Percentiles rank a stretch among this genome's conserved stretches.
phyloP scores from a whole-genome alignment of 2,329 filamentous ascomycete genomes.

The Elsinoe fawcettii region DNA sequence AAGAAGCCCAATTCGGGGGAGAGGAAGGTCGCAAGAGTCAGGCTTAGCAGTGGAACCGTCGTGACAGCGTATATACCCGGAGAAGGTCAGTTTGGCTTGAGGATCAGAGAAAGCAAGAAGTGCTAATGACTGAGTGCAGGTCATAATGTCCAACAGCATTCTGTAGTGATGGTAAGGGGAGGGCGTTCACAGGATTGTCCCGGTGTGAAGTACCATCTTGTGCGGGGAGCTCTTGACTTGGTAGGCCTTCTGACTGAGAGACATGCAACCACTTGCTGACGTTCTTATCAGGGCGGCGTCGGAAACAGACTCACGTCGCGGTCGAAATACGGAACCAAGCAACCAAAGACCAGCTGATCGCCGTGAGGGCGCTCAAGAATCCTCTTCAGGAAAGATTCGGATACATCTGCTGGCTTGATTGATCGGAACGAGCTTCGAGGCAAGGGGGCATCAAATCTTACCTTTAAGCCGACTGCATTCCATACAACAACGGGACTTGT shows the following conservation, averaged over 20 bases:
- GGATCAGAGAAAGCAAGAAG: background rate
- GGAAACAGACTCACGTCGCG: conserved; percentile 72
- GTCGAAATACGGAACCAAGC: conserved; percentile 98
- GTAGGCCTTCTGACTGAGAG: conserved; percentile 47
- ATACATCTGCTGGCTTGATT: background rate
- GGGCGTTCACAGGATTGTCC: conserved; percentile 94
- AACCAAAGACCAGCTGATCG: conserved; percentile 68
- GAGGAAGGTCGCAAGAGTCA: conserved; percentile 87
- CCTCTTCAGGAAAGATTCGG: background rate
- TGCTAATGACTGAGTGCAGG: conserved; percentile 38
- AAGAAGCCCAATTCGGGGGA: conserved; percentile 99
- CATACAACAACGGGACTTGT: background rate
- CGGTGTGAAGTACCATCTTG: conserved; percentile 91
- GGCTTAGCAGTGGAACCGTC: conserved; percentile 76
- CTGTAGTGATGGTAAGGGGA: conserved; percentile 89
- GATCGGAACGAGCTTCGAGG: background rate
- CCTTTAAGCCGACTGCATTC: background rate
- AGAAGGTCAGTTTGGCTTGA: conserved; percentile 53
- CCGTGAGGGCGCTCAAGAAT: conserved; percentile 19
- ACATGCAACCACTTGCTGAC: background rate
- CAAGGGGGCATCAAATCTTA: background rate
- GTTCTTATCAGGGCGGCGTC: conserved; percentile 66
- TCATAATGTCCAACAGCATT: conserved; percentile 98
- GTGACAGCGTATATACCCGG: conserved; percentile 93
- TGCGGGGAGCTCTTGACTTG: conserved; percentile 86